A percentile compares a stretch with the other conserved stretches of the same genome.
Evolutionary conservation across 2,329 filamentous ascomycete species (phyloP).

Genomic region (Tolypocladium tundrense): DNA sequence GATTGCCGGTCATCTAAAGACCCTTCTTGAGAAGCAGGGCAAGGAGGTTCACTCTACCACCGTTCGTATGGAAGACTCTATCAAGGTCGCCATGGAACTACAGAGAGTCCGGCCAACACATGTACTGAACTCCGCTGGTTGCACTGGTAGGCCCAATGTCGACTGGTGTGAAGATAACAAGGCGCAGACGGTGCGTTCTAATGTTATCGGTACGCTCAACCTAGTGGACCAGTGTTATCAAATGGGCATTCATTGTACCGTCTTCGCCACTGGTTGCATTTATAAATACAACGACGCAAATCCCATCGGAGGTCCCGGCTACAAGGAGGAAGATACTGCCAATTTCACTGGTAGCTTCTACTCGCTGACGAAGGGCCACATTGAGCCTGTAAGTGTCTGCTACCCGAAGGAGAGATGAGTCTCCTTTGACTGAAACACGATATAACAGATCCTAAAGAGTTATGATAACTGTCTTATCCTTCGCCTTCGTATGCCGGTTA

Average conservation of each 20-base stretch:
- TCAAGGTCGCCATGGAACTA: constrained; percentile 45
- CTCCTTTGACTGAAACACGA: too few relatives aligned
- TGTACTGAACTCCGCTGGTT: constrained; percentile 56
- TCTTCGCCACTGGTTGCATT: constrained; percentile 59
- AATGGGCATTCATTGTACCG: constrained; percentile 52
- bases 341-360: constrained; percentile 62
- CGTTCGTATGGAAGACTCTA: constrained; percentile 54
- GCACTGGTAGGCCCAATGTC: constrained; percentile 56
- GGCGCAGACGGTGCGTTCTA: constrained; percentile 55
- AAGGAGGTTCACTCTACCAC: constrained; percentile 52
- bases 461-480: constrained; percentile 54
- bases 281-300: constrained; percentile 53
- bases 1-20: constrained; percentile 52
- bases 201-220: constrained; percentile 55
- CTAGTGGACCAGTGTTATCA: constrained; percentile 20
- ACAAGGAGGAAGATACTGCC: constrained; percentile 48
- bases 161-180: constrained; percentile 64
- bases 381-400: constrained; percentile 33
- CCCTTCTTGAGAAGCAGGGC: constrained; percentile 45
- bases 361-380: constrained; percentile 54
- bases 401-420: too few relatives aligned
- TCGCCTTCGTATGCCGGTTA: constrained; percentile 59
- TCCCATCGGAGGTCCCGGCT: constrained; percentile 49
- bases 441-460: constrained; percentile 43
- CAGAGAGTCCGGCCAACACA: constrained; percentile 52